Evolutionary conservation across 768 basidiomycete genomes (phyloP).

Genomic region (Pleurotus salmoneostramineus): DNA sequence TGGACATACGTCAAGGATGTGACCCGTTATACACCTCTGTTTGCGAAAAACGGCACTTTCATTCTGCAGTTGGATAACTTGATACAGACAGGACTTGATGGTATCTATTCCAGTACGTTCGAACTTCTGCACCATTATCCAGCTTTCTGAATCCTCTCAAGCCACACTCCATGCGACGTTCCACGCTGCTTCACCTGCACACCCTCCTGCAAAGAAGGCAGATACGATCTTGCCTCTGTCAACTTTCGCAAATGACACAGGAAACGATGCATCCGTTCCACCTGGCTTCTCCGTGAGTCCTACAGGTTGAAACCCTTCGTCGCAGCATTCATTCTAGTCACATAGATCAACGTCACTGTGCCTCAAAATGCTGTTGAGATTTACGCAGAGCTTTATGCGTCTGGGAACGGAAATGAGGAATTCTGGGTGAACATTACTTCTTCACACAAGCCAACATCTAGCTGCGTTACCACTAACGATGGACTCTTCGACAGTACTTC

Average conservation of each 20-base stretch:
- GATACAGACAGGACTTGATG: constrained; percentile 51
- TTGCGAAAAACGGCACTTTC: constrained; percentile 62
- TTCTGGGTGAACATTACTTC: constrained; percentile 56
- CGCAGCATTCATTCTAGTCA: not conserved
- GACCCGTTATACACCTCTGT: constrained; percentile 68
- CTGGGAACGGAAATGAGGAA: constrained; percentile 54
- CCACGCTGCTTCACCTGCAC: constrained; percentile 51
- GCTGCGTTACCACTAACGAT: not conserved
- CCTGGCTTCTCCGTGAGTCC: constrained; percentile 61
- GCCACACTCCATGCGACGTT: constrained; percentile 71
- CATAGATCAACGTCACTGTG: constrained; percentile 61
- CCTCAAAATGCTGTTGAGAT: constrained; percentile 66
- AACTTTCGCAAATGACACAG: constrained; percentile 57
- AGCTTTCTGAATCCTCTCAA: constrained; percentile 18
- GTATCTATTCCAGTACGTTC: constrained; percentile 62
- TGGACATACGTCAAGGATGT: constrained; percentile 81
- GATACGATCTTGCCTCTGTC: constrained; percentile 69
- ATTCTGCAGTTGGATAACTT: constrained; percentile 75
- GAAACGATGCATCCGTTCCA: constrained; percentile 71
- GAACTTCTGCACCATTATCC: not conserved
- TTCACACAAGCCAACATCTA: not conserved
- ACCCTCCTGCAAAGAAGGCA: constrained; percentile 58
- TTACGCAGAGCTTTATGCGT: constrained; percentile 71
- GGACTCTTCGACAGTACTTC: constrained; percentile 48
- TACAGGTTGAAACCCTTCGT: not conserved